Evolutionary conservation across 768 basidiomycete species (phyloP).

Genomic region (Podaxis carcinomalis): DNA sequence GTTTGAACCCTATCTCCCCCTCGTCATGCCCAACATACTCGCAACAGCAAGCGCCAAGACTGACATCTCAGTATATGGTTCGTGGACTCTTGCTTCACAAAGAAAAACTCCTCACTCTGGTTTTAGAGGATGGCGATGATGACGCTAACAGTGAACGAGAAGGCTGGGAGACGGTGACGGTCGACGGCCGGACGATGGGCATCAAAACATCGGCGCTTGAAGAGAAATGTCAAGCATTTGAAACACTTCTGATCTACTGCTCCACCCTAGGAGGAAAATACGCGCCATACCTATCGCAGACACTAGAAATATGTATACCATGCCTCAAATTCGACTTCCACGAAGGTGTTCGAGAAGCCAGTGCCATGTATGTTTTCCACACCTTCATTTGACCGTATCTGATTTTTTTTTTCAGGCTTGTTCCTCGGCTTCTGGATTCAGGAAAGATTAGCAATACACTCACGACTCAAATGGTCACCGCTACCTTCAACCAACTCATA

Average conservation of each 20-base stretch:
- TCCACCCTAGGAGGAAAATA: slow-evolving; percentile 64
- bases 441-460: slow-evolving; percentile 65
- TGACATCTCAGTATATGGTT: slow-evolving; percentile 71
- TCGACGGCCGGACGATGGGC: slow-evolving; percentile 74
- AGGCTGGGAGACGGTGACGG: slow-evolving; percentile 73
- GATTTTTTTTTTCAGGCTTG: slow-evolving; percentile 40
- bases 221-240: slow-evolving; percentile 85
- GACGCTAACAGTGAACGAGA: slow-evolving; percentile 56
- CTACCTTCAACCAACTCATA: slow-evolving; percentile 63
- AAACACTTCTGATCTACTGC: slow-evolving; percentile 80
- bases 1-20: slow-evolving; percentile 82
- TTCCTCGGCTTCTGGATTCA: slow-evolving; percentile 66
- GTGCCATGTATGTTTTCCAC: slow-evolving; percentile 52
- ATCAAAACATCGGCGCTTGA: slow-evolving; percentile 80
- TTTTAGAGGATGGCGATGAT: slow-evolving; percentile 46
- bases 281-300: slow-evolving; percentile 68
- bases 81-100: slow-evolving; percentile 14
- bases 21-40: slow-evolving; percentile 79
- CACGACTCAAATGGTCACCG: slow-evolving; percentile 63
- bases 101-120: neutral
- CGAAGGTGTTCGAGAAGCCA: slow-evolving; percentile 79
- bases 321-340: slow-evolving; percentile 76
- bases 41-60: slow-evolving; percentile 76
- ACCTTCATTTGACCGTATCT: neutral
- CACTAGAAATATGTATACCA: slow-evolving; percentile 68